A percentile compares a stretch with the other conserved stretches of the same genome.
These are phyloP conservation scores for Suillus discolor DNA, from an alignment of 768 basidiomycete species.

Conservation along the genomic window DNA sequence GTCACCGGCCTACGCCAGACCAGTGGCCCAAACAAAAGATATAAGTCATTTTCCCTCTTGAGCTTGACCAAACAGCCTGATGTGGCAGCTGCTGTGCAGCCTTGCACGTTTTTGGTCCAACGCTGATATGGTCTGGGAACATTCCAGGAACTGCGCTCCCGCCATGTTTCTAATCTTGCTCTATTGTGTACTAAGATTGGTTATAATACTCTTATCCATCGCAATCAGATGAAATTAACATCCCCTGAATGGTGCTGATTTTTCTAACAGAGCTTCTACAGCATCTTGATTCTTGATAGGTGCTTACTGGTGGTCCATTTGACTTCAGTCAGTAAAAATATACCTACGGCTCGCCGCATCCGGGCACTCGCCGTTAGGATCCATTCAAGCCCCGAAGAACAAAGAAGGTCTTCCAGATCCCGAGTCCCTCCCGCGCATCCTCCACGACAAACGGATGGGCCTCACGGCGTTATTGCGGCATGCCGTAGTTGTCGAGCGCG, in stretches of 20 bases:
- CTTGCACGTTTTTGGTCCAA: constrained; percentile 8
- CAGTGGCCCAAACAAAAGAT: neutral
- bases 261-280: constrained; percentile 5
- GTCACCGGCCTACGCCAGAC: neutral
- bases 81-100: neutral
- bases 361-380: neutral
- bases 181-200: constrained; percentile 19
- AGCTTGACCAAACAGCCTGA: constrained; percentile 12
- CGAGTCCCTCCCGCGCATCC: constrained; percentile 10
- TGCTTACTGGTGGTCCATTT: neutral
- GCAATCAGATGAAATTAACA: constrained; percentile 21
- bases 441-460: constrained; percentile 5
- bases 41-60: neutral
- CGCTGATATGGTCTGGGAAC: constrained; percentile 27
- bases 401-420: constrained; percentile 3
- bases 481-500: constrained; percentile 6
- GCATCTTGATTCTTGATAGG: neutral
- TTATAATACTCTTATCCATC: constrained; percentile 26
- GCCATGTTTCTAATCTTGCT: constrained; percentile 29
- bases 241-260: constrained; percentile 12
- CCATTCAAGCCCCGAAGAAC: constrained; percentile 5
- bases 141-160: constrained; percentile 29
- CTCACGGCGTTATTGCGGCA: constrained; percentile 9
- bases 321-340: constrained; percentile 13
- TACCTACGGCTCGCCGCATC: neutral